Percentiles rank a stretch among this genome's conserved stretches.
Evolutionary conservation across 1,284 basidiomycete genomes (phyloP).

Genomic region (Cutaneotrichosporon sp.): DNA sequence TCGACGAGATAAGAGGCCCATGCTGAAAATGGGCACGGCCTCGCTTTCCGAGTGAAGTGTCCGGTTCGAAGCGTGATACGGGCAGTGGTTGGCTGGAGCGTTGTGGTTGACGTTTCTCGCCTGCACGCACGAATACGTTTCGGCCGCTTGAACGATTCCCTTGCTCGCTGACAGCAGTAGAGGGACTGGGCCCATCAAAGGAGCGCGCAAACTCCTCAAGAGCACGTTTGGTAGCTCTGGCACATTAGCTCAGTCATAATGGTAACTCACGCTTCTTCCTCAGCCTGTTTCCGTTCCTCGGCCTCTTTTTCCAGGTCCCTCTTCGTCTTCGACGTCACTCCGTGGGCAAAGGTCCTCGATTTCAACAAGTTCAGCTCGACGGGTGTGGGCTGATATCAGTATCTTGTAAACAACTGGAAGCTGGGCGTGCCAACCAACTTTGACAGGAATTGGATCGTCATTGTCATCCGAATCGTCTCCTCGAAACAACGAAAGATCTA

Average conservation of each 20-base stretch:
- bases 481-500: conserved; percentile 45
- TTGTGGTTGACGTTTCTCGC: conserved; percentile 22
- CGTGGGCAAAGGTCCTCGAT: conserved; percentile 45
- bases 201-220: conserved; percentile 10
- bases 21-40: no score
- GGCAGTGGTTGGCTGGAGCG: neutral
- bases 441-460: conserved; percentile 25
- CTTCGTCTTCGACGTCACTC: conserved; percentile 53
- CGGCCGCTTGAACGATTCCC: neutral
- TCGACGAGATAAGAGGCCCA: neutral
- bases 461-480: conserved; percentile 45
- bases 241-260: no score
- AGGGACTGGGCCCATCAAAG: conserved; percentile 2
- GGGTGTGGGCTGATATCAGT: neutral
- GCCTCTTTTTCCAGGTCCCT: conserved; percentile 85
- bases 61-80: no score
- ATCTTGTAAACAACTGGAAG: neutral
- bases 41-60: no score
- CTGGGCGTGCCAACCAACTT: conserved; percentile 18
- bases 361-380: conserved; percentile 43
- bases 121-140: conserved; percentile 66
- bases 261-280: conserved; percentile 55
- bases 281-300: conserved; percentile 74
- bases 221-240: conserved; percentile 3
- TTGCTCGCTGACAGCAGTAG: no score